Evolutionary conservation across 163 green algal genomes (phyloP), one percentile per base, ranked within the genome.

Genomic region (Prototheca stagnorum): DNA sequence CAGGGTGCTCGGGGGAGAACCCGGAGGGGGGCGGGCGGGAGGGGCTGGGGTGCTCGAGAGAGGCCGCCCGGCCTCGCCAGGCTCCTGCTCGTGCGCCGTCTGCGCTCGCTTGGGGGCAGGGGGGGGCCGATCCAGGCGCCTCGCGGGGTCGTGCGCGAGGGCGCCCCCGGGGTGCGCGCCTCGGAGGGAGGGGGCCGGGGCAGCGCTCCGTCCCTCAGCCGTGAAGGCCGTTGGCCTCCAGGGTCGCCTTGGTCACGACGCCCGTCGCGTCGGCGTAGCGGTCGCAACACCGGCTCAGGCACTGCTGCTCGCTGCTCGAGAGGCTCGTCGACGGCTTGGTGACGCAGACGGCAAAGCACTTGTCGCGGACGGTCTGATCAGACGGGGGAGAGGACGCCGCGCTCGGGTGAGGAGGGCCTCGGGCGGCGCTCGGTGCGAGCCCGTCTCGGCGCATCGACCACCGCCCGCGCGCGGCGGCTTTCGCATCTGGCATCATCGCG

Each of bases 331-430:
- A 67, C 5, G 80, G 80, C 44, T 71, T 79, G 22, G 76, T 85
- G 3, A 90, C 39, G 53, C 80, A 90, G 53, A 73, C 75, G 6
- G 80, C 62, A 27, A 86, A 90, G 61, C 80, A 90, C 62, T 83
- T 86, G 61, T 88, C 74, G 17, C 80, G 57, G 8, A 87, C 66
- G 23, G 68, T 81, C 53, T 75, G 59, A 31, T 15, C 2, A 45
- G 11, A 3, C 36, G 37, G n/a, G 33, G 4, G 6, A 24, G 3
- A 23, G 35, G 24, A 7, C 5, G 3, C 20, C 42, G 21, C 34
- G 21, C 15, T 19, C 21, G 9, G 48, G 15, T 36, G 14, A 20
- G 14, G n/a, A 54, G 16, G 8, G 15, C 5, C 24, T 15, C 12
- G 39, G 26, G 6, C 35, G 20, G 43, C 33, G 22, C n/a, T 35